Evolutionary conservation across 2,329 filamentous ascomycete species (phyloP), one percentile per base, ranked within the genome.

Genomic region (Pestalotiopsis sp.): DNA sequence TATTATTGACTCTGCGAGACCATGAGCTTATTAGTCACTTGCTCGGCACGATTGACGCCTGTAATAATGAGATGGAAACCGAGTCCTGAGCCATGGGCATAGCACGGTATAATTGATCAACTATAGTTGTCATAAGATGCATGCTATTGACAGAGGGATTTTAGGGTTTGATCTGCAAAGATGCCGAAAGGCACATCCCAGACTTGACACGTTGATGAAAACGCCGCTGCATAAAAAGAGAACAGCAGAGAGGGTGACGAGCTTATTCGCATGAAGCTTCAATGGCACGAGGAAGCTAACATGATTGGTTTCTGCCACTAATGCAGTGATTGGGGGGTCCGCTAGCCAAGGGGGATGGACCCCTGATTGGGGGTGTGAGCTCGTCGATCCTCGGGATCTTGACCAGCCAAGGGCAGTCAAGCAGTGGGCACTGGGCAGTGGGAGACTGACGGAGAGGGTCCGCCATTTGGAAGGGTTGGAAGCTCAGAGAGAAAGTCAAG

Each of bases 51-150:
- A 36, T 36, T 36, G 31, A 36, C 9, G 31, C 31, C 7, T 7
- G 31, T 36, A 36, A 36, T 36, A 36, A 36, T 36, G 31, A 36
- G 31, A 36, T 36, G 31, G 31, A 36, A 36, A 36, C 9, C 31
- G 31, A 36, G 31, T 36, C 31, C 31, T 36, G 31, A 36, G 31
- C 31, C 31, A 7, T 36, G 9, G 9, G 1, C 1, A 7, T 36
- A 9, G 31, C 31, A 36, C 6, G 7, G 31, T 36, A 36, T 36
- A 36, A 2, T 36, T 36, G 31, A 36, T 36, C 31, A 36, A 36
- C 66, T 67, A 68, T 69, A 70, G 65, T 65, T 71, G 71, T 72
- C 71, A 31, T 61, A 31, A 31, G 31, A 6, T 12, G 31, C 4
- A 4, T 27, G 17, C 5, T 36, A 27, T 59, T 14, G 57, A 6